Conservation (phyloP, 1,284 basidiomycete species). For the Cystodermella granulosa region DNA sequence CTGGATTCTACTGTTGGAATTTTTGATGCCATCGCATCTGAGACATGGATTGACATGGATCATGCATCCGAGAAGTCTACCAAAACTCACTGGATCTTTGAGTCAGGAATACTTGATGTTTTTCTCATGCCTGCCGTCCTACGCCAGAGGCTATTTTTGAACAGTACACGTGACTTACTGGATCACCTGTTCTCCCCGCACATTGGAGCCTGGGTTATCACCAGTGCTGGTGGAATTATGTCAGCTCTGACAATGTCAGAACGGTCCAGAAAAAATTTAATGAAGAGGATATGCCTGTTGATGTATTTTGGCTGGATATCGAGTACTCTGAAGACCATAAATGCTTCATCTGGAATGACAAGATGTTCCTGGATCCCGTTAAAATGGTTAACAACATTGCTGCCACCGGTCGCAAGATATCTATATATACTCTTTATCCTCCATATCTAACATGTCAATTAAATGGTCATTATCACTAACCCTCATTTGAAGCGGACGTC, state of each 20-base stretch:
- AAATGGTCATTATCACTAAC: constrained; percentile 98
- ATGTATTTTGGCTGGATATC: constrained; percentile 98
- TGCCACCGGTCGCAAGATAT: constrained; percentile 78
- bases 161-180: constrained; percentile 83
- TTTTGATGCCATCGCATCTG: constrained; percentile 87
- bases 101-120: constrained; percentile 92
- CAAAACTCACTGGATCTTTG: constrained; percentile 93
- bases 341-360: constrained; percentile 96
- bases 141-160: constrained; percentile 75
- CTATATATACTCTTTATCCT: neutral
- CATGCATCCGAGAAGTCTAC: constrained; percentile 63
- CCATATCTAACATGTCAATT: constrained; percentile 1
- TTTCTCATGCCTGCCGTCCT: constrained; percentile 91
- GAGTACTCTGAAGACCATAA: constrained; percentile 93
- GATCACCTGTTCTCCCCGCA: constrained; percentile 81
- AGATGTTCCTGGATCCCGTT: constrained; percentile 88
- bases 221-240: constrained; percentile 98
- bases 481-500: constrained; percentile 88
- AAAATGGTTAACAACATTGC: constrained; percentile 90
- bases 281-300: constrained; percentile 89
- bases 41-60: constrained; percentile 92
- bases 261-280: constrained; percentile 87
- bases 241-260: constrained; percentile 84
- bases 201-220: constrained; percentile 93
- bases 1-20: constrained; percentile 80